Evolutionary conservation across 139 green algal species (phyloP).

Genomic region (Coelastrella sp.): DNA sequence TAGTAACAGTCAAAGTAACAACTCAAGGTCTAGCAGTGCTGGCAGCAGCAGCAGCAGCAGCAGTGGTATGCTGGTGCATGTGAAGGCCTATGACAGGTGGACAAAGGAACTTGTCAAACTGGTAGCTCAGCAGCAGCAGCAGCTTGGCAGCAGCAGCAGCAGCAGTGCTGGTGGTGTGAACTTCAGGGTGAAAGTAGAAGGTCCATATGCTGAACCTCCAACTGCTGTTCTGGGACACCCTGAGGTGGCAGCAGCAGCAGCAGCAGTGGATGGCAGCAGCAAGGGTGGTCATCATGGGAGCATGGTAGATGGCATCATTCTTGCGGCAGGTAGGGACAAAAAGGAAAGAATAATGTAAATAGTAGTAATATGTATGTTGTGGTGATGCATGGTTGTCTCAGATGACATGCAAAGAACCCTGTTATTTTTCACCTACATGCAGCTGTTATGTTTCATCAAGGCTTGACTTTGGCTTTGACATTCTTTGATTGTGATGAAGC

Average conservation of each 20-base stretch:
- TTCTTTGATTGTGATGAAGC: no score
- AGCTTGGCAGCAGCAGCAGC: neutral
- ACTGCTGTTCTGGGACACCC: conserved; percentile 25
- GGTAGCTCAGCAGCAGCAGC: neutral
- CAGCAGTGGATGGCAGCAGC: conserved; percentile 1
- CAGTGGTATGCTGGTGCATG: conserved; percentile 29
- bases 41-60: conserved; percentile 9
- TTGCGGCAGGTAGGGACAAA: conserved; percentile 8
- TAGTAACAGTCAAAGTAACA: neutral
- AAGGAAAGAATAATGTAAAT: neutral
- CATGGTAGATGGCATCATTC: neutral
- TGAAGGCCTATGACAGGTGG: conserved; percentile 44
- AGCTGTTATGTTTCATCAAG: no score
- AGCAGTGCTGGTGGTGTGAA: neutral
- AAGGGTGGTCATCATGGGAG: neutral
- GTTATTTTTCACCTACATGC: no score
- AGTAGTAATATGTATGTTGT: no score
- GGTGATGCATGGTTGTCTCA: no score
- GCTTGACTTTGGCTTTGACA: no score
- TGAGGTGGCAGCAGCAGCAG: conserved; percentile 11
- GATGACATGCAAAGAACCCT: no score
- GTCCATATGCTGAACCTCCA: conserved; percentile 39
- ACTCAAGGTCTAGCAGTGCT: neutral
- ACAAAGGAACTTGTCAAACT: conserved; percentile 16
- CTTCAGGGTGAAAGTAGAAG: conserved; percentile 33